Base-by-base conservation (phyloP, 2,329 filamentous ascomycete genomes). In the Lachnellula arida region DNA sequence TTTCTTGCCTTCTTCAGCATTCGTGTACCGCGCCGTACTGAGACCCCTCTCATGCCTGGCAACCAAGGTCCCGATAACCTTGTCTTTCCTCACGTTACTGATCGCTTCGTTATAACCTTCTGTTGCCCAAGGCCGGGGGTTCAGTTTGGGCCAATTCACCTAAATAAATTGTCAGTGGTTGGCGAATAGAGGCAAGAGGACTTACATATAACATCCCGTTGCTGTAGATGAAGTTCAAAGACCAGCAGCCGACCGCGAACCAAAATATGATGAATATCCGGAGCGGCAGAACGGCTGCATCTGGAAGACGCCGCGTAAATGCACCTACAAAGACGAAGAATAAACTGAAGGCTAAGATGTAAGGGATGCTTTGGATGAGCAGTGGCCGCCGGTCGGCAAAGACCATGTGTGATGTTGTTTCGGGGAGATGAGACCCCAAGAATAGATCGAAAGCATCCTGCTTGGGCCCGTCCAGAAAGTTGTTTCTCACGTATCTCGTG, bases 81-180 rank as follows among this genome's bases (percentile, higher is more conserved):
- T 82, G 69, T 96, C 90, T 69, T 94, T 91, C 62, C 86, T 81
- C 12, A 92, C 91, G 69, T 91, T 89, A 63, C 81, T 80, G 63
- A 96, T 84, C 51, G 93, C 89, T 65, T 97, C 91, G 66, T 91
- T 86, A 72, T 92, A 96, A 40, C 91, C 91, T 67, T 99, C 94
- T 6, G 84, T 81, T 2, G 91, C 92, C 74, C 88, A 95, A 2
- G 89, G 84, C 15, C 91, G 86, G 11, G 91, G 92, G 72, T 95
- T 96, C 48, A 99, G 82, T 70, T 96, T 97, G 9, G 94, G 94
- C 94, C 95, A 99, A 75, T 97, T 97, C 64, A 97, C 92, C 91
- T 96, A 59, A 46, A 51, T 2, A 48, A 43, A 32, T 11, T 32
- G 9, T 32, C 28, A 32, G 28, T 23, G 32, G 67, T 66, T 60